A percentile compares a stretch with the other conserved stretches of the same genome.
Evolutionary conservation across 768 basidiomycete species (phyloP).

Genomic region (Trichaptum fuscoviolaceum): DNA sequence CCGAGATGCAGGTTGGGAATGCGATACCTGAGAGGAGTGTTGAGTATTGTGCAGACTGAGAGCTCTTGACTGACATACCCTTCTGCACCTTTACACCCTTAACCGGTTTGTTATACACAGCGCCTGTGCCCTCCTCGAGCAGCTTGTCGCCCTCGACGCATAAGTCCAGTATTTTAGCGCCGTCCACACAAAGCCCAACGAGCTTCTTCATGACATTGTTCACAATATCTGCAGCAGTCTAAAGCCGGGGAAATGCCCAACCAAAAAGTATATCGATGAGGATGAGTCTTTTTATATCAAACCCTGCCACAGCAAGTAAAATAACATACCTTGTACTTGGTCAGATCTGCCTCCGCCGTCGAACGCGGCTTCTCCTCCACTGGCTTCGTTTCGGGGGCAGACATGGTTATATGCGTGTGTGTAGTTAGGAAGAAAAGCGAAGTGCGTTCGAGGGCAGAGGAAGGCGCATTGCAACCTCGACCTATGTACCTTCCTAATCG

Average conservation of each 20-base stretch:
- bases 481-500: not conserved
- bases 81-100: slow-evolving; percentile 87
- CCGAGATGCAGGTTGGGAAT: slow-evolving; percentile 90
- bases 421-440: not conserved
- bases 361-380: slow-evolving; percentile 46
- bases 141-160: slow-evolving; percentile 92
- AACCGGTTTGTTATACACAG: slow-evolving; percentile 84
- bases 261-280: slow-evolving; percentile 1
- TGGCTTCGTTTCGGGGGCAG: slow-evolving; percentile 47
- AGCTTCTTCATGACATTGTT: slow-evolving; percentile 82
- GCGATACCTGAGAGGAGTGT: slow-evolving; percentile 65
- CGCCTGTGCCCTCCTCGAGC: slow-evolving; percentile 78
- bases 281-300: slow-evolving; percentile 1
- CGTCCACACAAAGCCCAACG: slow-evolving; percentile 68
- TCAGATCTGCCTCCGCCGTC: slow-evolving; percentile 68
- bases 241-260: slow-evolving; percentile 6
- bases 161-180: slow-evolving; percentile 84
- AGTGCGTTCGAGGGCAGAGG: not conserved
- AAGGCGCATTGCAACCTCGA: not conserved
- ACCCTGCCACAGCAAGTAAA: slow-evolving; percentile 12
- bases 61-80: slow-evolving; percentile 45
- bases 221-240: slow-evolving; percentile 92
- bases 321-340: slow-evolving; percentile 74
- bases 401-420: slow-evolving; percentile 37
- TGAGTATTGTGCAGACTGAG: not conserved